These are phyloP conservation scores for Trichosporon asahii DNA, from an alignment of 1,284 basidiomycete genomes.

Conservation along the genomic window DNA sequence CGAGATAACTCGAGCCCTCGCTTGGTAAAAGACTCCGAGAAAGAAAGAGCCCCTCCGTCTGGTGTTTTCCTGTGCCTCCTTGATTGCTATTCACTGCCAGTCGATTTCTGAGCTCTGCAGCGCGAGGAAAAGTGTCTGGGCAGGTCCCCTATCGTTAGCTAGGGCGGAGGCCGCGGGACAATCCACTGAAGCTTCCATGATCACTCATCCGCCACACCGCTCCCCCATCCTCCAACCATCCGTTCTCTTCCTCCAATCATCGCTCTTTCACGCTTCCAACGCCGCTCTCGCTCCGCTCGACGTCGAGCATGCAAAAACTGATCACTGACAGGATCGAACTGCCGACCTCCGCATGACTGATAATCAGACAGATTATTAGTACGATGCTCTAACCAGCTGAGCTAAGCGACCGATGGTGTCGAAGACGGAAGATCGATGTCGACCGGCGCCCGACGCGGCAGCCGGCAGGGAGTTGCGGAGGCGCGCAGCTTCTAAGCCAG, in stretches of 20 bases:
- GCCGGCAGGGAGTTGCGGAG: not conserved
- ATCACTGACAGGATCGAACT: conserved; percentile 3
- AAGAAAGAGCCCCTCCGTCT: too few relatives aligned
- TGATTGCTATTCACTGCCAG: too few relatives aligned
- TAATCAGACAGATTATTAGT: not conserved
- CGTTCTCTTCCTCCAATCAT: not conserved
- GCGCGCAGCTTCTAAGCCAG: too few relatives aligned
- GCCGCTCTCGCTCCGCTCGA: not conserved
- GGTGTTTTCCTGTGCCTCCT: too few relatives aligned
- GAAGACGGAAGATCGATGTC: not conserved
- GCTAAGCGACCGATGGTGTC: not conserved
- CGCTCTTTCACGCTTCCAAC: not conserved
- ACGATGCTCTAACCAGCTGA: conserved; percentile 3
- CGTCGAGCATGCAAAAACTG: not conserved
- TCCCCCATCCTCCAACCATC: not conserved
- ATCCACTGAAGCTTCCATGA: too few relatives aligned
- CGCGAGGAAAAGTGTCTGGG: too few relatives aligned
- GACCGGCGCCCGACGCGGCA: not conserved
- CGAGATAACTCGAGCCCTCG: too few relatives aligned
- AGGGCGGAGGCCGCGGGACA: not conserved
- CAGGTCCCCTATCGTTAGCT: too few relatives aligned
- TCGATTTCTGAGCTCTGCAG: too few relatives aligned
- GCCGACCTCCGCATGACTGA: not conserved
- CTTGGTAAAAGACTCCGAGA: too few relatives aligned
- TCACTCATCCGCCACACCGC: not conserved